These are phyloP conservation scores for Penicillium janthinellum DNA, from an alignment of 2,329 filamentous ascomycete species.

Conservation along the genomic window DNA sequence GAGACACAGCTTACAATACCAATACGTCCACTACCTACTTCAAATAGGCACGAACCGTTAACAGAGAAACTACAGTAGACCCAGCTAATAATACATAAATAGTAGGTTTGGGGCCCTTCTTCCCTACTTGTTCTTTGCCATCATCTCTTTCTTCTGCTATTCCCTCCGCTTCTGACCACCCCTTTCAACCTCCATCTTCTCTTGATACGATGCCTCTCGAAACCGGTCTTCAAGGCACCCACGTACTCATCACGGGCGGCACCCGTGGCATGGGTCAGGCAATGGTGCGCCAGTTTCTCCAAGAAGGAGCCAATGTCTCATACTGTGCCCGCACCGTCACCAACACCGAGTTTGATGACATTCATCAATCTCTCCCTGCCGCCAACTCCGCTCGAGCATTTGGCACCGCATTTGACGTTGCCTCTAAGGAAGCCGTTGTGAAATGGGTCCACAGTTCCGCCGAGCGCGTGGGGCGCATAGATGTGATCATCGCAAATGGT, in stretches of 20 bases:
- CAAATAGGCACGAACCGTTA: too few species aligned
- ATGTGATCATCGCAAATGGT: constrained; percentile 26
- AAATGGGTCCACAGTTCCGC: constrained; percentile 19
- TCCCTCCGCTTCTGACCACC: too few species aligned
- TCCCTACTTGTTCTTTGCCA: too few species aligned
- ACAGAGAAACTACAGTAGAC: too few species aligned
- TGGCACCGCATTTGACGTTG: constrained; percentile 22
- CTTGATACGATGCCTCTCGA: too few species aligned
- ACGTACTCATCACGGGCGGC: constrained; percentile 4
- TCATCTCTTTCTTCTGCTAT: too few species aligned
- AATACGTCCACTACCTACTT: too few species aligned
- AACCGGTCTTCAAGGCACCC: too few species aligned
- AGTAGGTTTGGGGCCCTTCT: too few species aligned
- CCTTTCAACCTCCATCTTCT: too few species aligned
- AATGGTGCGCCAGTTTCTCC: constrained; percentile 26
- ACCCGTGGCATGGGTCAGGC: constrained; percentile 30
- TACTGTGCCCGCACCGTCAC: constrained; percentile 26
- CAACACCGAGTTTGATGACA: constrained; percentile 16
- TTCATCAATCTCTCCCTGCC: constrained; percentile 10
- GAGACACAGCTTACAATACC: too few species aligned
- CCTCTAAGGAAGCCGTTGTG: constrained; percentile 11
- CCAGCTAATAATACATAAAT: too few species aligned
- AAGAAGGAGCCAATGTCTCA: constrained; percentile 25
- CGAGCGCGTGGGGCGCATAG: constrained; percentile 16
- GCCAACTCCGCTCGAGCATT: constrained; percentile 12